Evolutionary conservation across 306 rosid species (phyloP).

Genomic region (Cicer yamashitae): DNA sequence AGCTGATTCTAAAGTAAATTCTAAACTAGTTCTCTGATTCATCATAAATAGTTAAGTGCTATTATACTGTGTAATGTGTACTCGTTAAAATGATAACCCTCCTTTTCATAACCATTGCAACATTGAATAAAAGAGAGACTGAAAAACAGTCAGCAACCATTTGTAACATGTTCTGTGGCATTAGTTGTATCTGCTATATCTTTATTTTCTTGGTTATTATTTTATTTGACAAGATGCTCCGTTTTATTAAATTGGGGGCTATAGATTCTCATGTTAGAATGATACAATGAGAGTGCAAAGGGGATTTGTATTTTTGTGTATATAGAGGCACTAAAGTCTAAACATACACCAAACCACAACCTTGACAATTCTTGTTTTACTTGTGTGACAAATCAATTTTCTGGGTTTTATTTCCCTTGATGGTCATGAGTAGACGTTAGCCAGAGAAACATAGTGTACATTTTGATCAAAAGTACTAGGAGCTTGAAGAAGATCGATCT

Average conservation of each 20-base stretch:
- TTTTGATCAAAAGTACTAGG: constrained; percentile 5
- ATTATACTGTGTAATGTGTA: constrained; percentile 45
- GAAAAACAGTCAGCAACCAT: constrained; percentile 49
- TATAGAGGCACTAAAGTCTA: neutral
- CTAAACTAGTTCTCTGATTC: constrained; percentile 52
- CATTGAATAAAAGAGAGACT: constrained; percentile 47
- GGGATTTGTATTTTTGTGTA: neutral
- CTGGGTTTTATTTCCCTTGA: neutral
- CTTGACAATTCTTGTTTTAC: constrained; percentile 28
- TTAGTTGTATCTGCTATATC: constrained; percentile 18
- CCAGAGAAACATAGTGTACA: neutral
- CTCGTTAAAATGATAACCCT: constrained; percentile 47
- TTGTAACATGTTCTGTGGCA: constrained; percentile 36
- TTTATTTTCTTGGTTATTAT: constrained; percentile 4
- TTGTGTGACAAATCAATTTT: neutral
- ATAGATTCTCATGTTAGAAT: constrained; percentile 29
- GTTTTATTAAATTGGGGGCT: constrained; percentile 29
- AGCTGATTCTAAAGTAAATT: constrained; percentile 44
- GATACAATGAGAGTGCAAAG: neutral
- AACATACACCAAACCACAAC: neutral
- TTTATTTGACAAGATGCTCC: constrained; percentile 17
- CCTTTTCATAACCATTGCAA: constrained; percentile 59
- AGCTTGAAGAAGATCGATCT: neutral
- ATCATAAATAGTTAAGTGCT: constrained; percentile 44
- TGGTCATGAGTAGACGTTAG: neutral